These are phyloP conservation scores for Pyropia haitanensis DNA, from an alignment of 23 red algal species.

Conservation along the genomic window DNA sequence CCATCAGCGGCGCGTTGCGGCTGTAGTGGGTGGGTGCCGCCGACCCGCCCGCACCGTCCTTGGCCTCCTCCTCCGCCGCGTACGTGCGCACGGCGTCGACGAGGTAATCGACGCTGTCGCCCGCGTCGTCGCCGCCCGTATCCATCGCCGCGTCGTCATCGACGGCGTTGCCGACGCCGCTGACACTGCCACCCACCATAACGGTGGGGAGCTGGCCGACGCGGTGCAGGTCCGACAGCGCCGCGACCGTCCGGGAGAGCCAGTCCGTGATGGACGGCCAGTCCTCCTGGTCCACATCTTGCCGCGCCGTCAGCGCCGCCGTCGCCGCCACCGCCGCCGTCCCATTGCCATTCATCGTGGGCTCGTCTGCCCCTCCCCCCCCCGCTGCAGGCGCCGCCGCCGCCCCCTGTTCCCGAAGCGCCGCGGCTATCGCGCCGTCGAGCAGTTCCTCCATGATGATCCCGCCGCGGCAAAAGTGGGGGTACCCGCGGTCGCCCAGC, in stretches of 20 bases:
- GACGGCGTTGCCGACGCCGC: neutral
- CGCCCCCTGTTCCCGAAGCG: neutral
- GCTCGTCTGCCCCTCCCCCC: no score
- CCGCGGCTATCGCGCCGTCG: constrained; percentile 7
- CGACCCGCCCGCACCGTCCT: neutral
- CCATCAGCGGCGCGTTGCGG: constrained; percentile 50
- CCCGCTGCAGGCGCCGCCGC: no score
- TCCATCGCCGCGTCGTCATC: constrained; percentile 1
- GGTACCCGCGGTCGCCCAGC: constrained; percentile 75
- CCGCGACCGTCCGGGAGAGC: constrained; percentile 12
- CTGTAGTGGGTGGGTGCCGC: constrained; percentile 12
- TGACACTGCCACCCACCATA: no score
- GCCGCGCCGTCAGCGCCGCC: constrained; percentile 4
- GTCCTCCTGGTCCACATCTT: constrained; percentile 78
- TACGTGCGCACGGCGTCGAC: constrained; percentile 29
- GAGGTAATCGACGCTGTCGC: constrained; percentile 28
- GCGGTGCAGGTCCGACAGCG: constrained; percentile 8
- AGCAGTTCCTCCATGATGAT: constrained; percentile 13
- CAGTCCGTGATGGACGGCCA: constrained; percentile 72
- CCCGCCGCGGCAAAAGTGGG: constrained; percentile 84
- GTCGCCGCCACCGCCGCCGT: no score
- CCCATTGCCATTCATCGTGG: no score
- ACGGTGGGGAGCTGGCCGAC: no score
- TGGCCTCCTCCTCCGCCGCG: constrained; percentile 6
- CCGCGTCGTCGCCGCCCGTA: neutral